These are phyloP conservation scores for Tetrapisispora nanseiensis DNA, from an alignment of 805 yeast genomes.

Conservation along the genomic window DNA sequence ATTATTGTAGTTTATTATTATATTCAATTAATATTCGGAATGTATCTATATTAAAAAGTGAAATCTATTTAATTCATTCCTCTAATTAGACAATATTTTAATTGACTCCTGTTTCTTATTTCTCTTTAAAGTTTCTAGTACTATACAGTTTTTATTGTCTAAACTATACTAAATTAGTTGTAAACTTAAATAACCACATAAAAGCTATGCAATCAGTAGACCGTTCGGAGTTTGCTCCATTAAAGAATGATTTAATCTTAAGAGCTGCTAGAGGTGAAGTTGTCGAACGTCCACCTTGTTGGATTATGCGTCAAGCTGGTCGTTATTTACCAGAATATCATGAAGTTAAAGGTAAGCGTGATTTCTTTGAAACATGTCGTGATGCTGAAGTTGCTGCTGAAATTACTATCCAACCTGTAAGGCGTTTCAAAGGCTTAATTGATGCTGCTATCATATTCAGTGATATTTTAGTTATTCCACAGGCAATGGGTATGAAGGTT, in stretches of 20 bases:
- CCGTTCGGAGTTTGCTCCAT: constrained; percentile 47
- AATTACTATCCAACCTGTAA: constrained; percentile 92
- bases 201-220: constrained; percentile 2
- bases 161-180: too few relatives aligned
- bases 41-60: too few relatives aligned
- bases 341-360: constrained; percentile 71
- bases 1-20: too few relatives aligned
- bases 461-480: constrained; percentile 93
- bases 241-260: constrained; percentile 81
- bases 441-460: constrained; percentile 97
- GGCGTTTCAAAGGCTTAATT: constrained; percentile 75
- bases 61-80: too few relatives aligned
- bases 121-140: too few relatives aligned
- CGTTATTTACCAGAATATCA: constrained; percentile 87
- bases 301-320: constrained; percentile 99
- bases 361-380: constrained; percentile 91
- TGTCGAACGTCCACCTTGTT: constrained; percentile 95
- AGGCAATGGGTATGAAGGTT: constrained; percentile 94
- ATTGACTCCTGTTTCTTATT: too few relatives aligned
- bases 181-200: too few relatives aligned
- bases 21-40: too few relatives aligned
- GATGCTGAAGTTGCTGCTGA: constrained; percentile 90
- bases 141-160: too few relatives aligned
- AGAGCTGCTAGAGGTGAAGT: constrained; percentile 85
- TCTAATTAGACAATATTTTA: too few relatives aligned